These are phyloP conservation scores for Puccinia coronata DNA, from an alignment of 1,284 basidiomycete genomes.

Conservation along the genomic window DNA sequence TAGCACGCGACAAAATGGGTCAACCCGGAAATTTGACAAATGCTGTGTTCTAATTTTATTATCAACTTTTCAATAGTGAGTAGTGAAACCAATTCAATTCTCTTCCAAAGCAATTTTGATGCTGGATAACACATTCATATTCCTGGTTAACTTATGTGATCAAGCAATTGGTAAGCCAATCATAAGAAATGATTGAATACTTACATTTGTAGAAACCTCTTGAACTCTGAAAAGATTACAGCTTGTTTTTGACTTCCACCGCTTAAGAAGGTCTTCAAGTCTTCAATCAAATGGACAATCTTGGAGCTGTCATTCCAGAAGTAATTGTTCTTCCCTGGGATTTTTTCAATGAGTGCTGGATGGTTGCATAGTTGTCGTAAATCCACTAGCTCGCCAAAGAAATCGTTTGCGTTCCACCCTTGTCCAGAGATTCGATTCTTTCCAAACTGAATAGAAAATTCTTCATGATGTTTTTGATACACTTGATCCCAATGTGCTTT, in stretches of 20 bases:
- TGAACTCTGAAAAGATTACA: slow-evolving; percentile 7
- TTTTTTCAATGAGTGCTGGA: not conserved
- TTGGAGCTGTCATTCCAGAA: not conserved
- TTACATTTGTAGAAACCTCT: not conserved
- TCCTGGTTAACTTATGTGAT: not conserved
- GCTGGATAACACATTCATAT: not conserved
- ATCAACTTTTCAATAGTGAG: not conserved
- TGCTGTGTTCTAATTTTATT: not conserved
- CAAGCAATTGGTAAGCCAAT: too few relatives aligned
- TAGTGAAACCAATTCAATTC: not conserved
- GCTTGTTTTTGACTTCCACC: not conserved
- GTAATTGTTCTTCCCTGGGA: not conserved
- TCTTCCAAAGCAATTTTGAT: slow-evolving; percentile 1
- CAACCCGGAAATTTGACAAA: not conserved
- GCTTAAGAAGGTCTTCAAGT: not conserved
- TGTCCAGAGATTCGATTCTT: not conserved
- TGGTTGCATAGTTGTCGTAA: slow-evolving; percentile 3
- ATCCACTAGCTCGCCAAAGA: not conserved
- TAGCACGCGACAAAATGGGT: not conserved
- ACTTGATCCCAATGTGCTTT: not conserved
- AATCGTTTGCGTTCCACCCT: not conserved
- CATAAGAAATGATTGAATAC: not conserved
- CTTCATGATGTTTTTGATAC: not conserved
- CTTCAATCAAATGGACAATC: not conserved
- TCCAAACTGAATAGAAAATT: not conserved